These are phyloP conservation scores for Purshia tridentata DNA, from an alignment of 306 rosid genomes.

Conservation along the genomic window DNA sequence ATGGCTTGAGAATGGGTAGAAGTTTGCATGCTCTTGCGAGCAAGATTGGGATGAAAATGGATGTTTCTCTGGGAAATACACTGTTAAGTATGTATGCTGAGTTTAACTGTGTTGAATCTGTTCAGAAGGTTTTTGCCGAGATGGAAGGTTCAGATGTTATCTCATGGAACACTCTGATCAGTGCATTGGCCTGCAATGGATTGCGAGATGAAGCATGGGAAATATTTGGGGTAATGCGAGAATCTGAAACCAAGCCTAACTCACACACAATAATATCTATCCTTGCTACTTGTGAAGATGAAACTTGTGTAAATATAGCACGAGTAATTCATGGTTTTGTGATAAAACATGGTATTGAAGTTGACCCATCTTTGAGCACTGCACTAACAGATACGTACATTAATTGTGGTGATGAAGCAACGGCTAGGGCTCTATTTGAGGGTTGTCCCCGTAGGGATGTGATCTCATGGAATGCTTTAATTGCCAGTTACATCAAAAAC, in stretches of 20 bases:
- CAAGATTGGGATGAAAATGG: constrained; percentile 33
- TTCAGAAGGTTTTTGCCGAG: constrained; percentile 32
- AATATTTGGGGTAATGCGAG: constrained; percentile 29
- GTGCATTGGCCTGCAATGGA: constrained; percentile 33
- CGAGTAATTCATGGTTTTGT: constrained; percentile 43
- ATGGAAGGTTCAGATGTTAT: constrained; percentile 34
- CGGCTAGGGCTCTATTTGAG: constrained; percentile 37
- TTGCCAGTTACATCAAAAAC: constrained; percentile 32
- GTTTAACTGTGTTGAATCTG: constrained; percentile 26
- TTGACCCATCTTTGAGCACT: constrained; percentile 40
- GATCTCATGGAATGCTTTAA: constrained; percentile 51
- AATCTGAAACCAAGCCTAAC: constrained; percentile 31
- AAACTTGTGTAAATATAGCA: constrained; percentile 27
- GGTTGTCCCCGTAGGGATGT: constrained; percentile 37
- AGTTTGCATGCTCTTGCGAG: constrained; percentile 39
- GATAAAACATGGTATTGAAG: constrained; percentile 35
- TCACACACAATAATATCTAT: constrained; percentile 43
- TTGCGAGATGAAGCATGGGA: constrained; percentile 35
- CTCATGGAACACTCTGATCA: constrained; percentile 45
- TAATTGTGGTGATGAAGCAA: constrained; percentile 40
- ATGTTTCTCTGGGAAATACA: constrained; percentile 41
- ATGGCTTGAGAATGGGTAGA: constrained; percentile 32
- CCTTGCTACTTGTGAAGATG: constrained; percentile 35
- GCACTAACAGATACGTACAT: constrained; percentile 51
- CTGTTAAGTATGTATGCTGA: constrained; percentile 38